Conservation (phyloP, 768 basidiomycete species). For the Termitomyces sp. region DNA sequence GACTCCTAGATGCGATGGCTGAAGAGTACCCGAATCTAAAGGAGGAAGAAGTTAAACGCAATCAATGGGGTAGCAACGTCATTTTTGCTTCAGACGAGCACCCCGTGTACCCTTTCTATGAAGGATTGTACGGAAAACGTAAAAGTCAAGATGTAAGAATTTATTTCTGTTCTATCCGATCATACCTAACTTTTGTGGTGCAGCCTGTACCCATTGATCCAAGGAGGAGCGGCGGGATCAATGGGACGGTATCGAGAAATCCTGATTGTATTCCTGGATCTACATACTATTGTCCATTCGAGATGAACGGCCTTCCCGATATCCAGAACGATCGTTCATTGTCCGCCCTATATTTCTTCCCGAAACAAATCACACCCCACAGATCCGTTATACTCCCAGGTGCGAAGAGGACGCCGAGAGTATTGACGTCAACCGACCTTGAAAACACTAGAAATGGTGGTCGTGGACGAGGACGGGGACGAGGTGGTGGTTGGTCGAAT, state of each 20-base stretch:
- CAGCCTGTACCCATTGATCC: conserved; percentile 77
- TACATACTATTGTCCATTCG: conserved; percentile 79
- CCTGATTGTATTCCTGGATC: conserved; percentile 90
- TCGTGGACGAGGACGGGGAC: conserved; percentile 44
- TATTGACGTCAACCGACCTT: conserved; percentile 68
- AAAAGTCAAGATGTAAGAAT: conserved; percentile 70
- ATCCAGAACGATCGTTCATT: conserved; percentile 86
- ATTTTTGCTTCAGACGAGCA: conserved; percentile 85
- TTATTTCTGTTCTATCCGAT: background rate
- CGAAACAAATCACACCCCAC: conserved; percentile 83
- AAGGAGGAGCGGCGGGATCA: conserved; percentile 72
- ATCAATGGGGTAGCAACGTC: conserved; percentile 80
- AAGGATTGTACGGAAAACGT: conserved; percentile 87
- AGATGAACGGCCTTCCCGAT: conserved; percentile 62
- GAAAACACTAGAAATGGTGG: conserved; percentile 64
- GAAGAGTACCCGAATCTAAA: conserved; percentile 63
- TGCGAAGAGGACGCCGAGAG: conserved; percentile 52
- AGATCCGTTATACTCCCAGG: conserved; percentile 81
- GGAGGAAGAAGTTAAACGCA: conserved; percentile 81
- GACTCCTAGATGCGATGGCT: conserved; percentile 83
- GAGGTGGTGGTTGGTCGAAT: conserved; percentile 36
- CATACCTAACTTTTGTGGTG: conserved; percentile 10
- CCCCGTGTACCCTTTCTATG: conserved; percentile 83
- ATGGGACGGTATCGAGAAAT: conserved; percentile 78
- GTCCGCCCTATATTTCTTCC: conserved; percentile 87